Evolutionary conservation across 2,329 filamentous ascomycete species (phyloP).

Genomic region (Colletotrichum sp.): DNA sequence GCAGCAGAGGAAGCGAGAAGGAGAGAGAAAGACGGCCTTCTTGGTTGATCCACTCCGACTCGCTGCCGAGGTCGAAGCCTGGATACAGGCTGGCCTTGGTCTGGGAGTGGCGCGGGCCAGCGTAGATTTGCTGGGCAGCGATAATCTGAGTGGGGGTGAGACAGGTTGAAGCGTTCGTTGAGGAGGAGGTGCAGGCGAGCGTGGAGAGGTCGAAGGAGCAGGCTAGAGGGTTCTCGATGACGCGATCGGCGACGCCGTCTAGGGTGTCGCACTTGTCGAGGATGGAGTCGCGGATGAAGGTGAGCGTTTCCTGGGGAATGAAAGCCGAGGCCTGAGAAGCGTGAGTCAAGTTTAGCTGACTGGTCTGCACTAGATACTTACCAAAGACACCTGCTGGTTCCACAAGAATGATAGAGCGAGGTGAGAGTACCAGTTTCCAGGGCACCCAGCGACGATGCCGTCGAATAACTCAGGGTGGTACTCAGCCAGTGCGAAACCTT

Average conservation of each 20-base stretch:
- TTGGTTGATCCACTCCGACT: conserved; percentile 1
- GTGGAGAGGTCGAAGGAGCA: neutral
- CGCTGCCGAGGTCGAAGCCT: conserved; percentile 1
- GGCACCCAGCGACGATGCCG: neutral
- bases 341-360: neutral
- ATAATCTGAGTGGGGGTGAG: neutral
- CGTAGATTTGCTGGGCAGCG: neutral
- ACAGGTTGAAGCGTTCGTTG: neutral
- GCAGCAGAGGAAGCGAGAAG: conserved; percentile 7
- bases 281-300: neutral
- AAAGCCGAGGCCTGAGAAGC: neutral
- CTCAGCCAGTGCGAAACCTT: neutral
- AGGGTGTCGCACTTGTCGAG: neutral
- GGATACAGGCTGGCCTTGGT: neutral
- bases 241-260: neutral
- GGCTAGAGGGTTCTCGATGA: conserved; percentile 1
- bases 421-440: conserved; percentile 12
- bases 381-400: neutral
- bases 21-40: neutral
- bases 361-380: neutral
- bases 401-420: conserved; percentile 1
- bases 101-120: neutral
- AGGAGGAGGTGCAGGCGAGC: neutral
- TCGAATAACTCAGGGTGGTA: neutral
- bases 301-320: neutral